Conservation (phyloP, 2,329 filamentous ascomycete species). For the Scytalidium sp. region DNA sequence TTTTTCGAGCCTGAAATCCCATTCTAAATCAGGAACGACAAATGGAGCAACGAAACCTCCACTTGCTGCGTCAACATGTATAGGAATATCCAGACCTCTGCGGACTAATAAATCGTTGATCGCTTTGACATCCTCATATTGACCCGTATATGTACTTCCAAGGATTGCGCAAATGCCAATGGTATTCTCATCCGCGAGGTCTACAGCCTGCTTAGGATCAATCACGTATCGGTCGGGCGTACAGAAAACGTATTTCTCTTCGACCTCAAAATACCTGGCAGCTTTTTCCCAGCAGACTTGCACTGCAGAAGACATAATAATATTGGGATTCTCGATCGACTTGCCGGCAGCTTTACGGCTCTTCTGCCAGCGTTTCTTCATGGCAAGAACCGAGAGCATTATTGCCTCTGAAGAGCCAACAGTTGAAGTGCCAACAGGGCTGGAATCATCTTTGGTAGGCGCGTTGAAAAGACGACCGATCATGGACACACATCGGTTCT, state of each 20-base stretch:
- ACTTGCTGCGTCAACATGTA: conserved; percentile 90
- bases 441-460: conserved; percentile 54
- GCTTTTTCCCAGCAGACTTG: conserved; percentile 98
- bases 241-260: conserved; percentile 77
- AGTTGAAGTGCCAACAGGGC: conserved; percentile 81
- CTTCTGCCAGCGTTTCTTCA: conserved; percentile 95
- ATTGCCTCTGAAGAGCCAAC: conserved; percentile 89
- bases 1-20: conserved; percentile 88
- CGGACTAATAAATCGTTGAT: conserved; percentile 84
- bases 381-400: conserved; percentile 79
- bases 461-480: conserved; percentile 88
- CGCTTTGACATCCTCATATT: conserved; percentile 91
- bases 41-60: conserved; percentile 95
- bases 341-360: conserved; percentile 80
- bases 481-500: conserved; percentile 90
- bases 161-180: conserved; percentile 93
- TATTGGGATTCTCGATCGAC: conserved; percentile 76
- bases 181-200: conserved; percentile 63
- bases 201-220: conserved; percentile 59
- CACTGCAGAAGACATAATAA: conserved; percentile 93
- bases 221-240: conserved; percentile 59
- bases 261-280: conserved; percentile 85
- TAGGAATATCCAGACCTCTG: conserved; percentile 73
- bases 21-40: conserved; percentile 75
- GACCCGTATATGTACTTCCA: conserved; percentile 90